Base-by-base conservation (phyloP, 169 alveolate genomes). In the Sarcocystis neurona region DNA sequence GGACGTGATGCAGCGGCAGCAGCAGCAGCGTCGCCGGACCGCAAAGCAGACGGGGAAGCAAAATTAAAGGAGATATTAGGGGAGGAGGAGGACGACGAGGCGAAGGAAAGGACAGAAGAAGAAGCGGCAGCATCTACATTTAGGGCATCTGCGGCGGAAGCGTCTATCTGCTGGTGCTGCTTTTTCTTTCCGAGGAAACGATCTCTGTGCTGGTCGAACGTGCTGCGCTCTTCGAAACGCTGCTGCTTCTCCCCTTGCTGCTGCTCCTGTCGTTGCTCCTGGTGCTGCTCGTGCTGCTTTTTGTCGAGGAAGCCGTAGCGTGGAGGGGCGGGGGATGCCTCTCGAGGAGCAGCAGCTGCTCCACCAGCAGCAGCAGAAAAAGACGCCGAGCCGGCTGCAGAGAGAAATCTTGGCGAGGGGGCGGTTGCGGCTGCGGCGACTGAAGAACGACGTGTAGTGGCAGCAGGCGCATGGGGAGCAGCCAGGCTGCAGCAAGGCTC, bases 261-360 rank as follows among this genome's bases (percentile, higher is more conserved):
- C 5, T 56, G 89, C 10, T 58, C 82, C 82, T 63, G 84, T 37
- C 43, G 84, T 50, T 15, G 84, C 68, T 46, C 84, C 72, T 12
- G 56, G 84, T 39, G 89, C 72, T 27, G 46, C 58, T 39, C 37
- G 48, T 15, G 80, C 41, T 1, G 60, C 68, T 30, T 32, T 20
- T 82, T 43, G 34, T n/a, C 37, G 79, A 5, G 87, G 23, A n/a
- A 6, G 5, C 48, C n/a, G 27, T 37, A 53, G 53, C 77, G 87
- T 3, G 82, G 60, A 39, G n/a, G n/a, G n/a, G n/a, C n/a, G n/a
- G n/a, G n/a, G n/a, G n/a, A n/a, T n/a, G n/a, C n/a, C n/a, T n/a
- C n/a, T n/a, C n/a, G n/a, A n/a, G n/a, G n/a, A n/a, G n/a, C n/a
- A n/a, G n/a, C n/a, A n/a, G n/a, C n/a, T n/a, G n/a, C n/a, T 15